A percentile compares a stretch with the other conserved stretches of the same genome.
Conservation (phyloP, 1,139 yeast genomes). For the Magnusiomyces suaveolens region DNA sequence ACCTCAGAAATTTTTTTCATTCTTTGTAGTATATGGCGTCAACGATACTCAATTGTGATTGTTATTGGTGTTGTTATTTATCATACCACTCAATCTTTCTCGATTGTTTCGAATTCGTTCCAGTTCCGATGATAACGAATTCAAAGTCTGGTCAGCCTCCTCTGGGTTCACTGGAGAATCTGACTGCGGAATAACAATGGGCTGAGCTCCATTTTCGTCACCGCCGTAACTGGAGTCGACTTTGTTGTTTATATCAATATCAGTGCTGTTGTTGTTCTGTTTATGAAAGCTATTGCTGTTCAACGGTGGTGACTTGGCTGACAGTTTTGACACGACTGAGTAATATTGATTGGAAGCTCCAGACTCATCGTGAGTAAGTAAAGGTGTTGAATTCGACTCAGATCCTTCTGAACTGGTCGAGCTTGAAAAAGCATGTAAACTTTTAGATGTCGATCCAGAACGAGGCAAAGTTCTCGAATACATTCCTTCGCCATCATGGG, state of each 20-base stretch:
- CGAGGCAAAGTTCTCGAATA: background rate
- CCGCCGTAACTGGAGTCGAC: background rate
- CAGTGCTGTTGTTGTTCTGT: background rate
- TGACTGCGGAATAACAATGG: background rate
- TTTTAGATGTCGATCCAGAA: background rate
- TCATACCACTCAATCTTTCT: constrained; percentile 17
- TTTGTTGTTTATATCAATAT: background rate
- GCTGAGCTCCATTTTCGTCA: background rate
- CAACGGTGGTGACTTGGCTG: too few relatives aligned
- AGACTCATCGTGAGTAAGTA: background rate
- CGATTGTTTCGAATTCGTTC: constrained; percentile 22
- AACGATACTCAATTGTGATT: background rate
- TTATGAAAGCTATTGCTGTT: too few relatives aligned
- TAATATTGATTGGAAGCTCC: background rate
- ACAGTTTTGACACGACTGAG: background rate
- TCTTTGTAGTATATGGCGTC: background rate
- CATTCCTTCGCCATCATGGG: background rate
- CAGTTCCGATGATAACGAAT: constrained; percentile 20
- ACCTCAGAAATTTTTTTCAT: too few relatives aligned
- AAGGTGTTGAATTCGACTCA: background rate
- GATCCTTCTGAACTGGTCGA: background rate
- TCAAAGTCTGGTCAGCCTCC: constrained; percentile 22
- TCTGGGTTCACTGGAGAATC: constrained; percentile 17
- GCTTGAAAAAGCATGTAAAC: background rate
- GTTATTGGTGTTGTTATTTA: constrained; percentile 6